Conservation (phyloP, 139 green algal genomes). For the Trebouxia sp. region DNA sequence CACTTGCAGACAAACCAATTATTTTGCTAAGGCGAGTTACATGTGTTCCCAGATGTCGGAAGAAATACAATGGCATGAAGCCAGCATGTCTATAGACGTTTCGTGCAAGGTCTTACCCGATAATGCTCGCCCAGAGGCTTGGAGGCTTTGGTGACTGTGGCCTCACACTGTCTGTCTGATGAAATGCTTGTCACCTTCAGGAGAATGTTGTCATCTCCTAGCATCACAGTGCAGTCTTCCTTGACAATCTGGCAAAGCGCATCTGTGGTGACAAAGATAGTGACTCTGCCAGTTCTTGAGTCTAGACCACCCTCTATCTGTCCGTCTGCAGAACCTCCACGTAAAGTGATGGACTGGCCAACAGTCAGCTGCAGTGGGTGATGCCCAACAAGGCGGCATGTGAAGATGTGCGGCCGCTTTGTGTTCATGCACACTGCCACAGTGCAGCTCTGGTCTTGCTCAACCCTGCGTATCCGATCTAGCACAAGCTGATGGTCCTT, state of each 20-base stretch:
- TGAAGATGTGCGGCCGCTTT: slow-evolving; percentile 9
- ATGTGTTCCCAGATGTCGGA: neutral
- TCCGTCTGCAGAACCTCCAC: neutral
- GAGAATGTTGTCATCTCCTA: slow-evolving; percentile 9
- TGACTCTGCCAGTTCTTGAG: neutral
- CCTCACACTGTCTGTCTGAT: slow-evolving; percentile 11
- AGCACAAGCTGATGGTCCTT: slow-evolving; percentile 27
- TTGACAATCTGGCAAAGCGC: slow-evolving; percentile 23
- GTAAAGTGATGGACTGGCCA: neutral
- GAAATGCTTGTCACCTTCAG: slow-evolving; percentile 18
- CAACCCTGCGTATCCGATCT: neutral
- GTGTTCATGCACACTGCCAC: slow-evolving; percentile 28
- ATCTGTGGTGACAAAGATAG: slow-evolving; percentile 12
- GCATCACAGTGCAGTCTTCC: neutral
- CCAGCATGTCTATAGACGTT: too few relatives aligned
- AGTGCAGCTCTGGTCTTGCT: slow-evolving; percentile 3
- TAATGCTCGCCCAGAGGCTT: neutral
- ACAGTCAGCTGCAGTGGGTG: neutral
- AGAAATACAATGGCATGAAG: neutral
- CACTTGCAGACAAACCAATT: too few relatives aligned
- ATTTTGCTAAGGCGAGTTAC: too few relatives aligned
- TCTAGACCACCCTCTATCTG: neutral
- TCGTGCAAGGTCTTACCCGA: neutral
- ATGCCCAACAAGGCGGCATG: neutral
- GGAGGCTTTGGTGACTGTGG: neutral